Conservation (phyloP, 2,329 filamentous ascomycete species). For the Didymosphaeria variabile region DNA sequence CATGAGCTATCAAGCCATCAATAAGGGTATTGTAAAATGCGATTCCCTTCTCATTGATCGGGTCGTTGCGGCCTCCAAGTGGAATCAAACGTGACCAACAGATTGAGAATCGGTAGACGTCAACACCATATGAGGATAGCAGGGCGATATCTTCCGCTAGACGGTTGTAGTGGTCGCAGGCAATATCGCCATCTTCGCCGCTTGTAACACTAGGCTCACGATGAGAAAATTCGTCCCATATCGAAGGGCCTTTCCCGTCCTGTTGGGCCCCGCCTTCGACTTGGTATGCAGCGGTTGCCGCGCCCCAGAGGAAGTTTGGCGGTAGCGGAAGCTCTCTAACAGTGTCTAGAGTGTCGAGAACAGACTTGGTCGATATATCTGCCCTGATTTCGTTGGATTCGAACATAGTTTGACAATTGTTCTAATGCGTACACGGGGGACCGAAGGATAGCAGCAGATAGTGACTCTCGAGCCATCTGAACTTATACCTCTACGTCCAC, state of each 20-base stretch:
- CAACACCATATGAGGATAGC: constrained; percentile 22
- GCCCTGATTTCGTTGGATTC: constrained; percentile 13
- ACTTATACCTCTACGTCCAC: constrained; percentile 5
- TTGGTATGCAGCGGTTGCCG: constrained; percentile 52
- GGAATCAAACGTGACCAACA: constrained; percentile 28
- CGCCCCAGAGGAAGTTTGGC: constrained; percentile 52
- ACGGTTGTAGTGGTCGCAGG: constrained; percentile 49
- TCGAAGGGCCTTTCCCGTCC: constrained; percentile 54
- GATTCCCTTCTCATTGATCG: constrained; percentile 25
- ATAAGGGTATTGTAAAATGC: constrained; percentile 24
- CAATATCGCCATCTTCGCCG: constrained; percentile 51
- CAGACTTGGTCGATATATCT: constrained; percentile 3
- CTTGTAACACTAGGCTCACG: constrained; percentile 72
- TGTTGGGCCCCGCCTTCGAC: constrained; percentile 54
- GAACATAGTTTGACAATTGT: not conserved
- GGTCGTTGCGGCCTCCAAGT: constrained; percentile 21
- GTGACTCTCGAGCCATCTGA: not conserved
- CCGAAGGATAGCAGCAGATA: not conserved
- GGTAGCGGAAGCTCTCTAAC: constrained; percentile 35
- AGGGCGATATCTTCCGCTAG: constrained; percentile 55
- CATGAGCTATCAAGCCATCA: constrained; percentile 19
- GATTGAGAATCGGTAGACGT: constrained; percentile 27
- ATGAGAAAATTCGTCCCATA: constrained; percentile 54
- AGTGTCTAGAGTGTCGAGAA: constrained; percentile 7
- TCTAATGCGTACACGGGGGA: not conserved